Conservation (phyloP, 139 green algal genomes). For the Chlorella sp. region DNA sequence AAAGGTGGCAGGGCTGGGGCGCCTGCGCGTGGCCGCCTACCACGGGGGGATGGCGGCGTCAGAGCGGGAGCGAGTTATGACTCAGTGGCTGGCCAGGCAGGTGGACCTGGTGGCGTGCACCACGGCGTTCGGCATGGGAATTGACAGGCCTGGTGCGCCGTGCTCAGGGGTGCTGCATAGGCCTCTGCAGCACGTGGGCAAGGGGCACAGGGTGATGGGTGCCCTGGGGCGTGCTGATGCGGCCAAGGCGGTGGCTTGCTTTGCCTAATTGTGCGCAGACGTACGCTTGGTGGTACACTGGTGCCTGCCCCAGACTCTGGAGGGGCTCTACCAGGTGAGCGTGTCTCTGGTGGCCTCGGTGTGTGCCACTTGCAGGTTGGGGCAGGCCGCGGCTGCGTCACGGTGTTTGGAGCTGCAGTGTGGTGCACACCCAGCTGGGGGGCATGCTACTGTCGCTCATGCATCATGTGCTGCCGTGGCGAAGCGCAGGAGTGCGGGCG, state of each 20-base stretch:
- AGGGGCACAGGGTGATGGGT: background rate
- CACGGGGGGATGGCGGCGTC: constrained; percentile 38
- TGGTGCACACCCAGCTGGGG: too few relatives aligned
- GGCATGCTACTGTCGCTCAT: too few relatives aligned
- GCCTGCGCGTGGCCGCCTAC: constrained; percentile 43
- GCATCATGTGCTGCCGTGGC: too few relatives aligned
- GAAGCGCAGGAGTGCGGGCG: constrained; percentile 47
- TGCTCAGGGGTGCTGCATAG: background rate
- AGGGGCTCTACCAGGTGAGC: constrained; percentile 63
- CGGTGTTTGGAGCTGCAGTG: too few relatives aligned
- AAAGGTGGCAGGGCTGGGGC: constrained; percentile 5
- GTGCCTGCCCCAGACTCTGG: constrained; percentile 53
- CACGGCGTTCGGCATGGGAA: constrained; percentile 79
- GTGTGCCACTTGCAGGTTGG: too few relatives aligned
- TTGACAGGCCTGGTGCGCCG: constrained; percentile 45
- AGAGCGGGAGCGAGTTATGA: constrained; percentile 24
- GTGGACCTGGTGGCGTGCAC: constrained; percentile 61
- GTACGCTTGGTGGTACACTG: constrained; percentile 58
- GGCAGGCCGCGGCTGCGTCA: too few relatives aligned
- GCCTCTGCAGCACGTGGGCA: background rate
- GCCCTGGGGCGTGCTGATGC: too few relatives aligned
- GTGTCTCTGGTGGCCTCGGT: too few relatives aligned
- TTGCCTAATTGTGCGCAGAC: background rate
- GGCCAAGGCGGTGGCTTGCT: too few relatives aligned
- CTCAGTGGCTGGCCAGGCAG: constrained; percentile 37